Percentiles rank a stretch among this genome's conserved stretches.
Conservation (phyloP, 768 basidiomycete species). For the Gloeopeniophorella convolvens region DNA sequence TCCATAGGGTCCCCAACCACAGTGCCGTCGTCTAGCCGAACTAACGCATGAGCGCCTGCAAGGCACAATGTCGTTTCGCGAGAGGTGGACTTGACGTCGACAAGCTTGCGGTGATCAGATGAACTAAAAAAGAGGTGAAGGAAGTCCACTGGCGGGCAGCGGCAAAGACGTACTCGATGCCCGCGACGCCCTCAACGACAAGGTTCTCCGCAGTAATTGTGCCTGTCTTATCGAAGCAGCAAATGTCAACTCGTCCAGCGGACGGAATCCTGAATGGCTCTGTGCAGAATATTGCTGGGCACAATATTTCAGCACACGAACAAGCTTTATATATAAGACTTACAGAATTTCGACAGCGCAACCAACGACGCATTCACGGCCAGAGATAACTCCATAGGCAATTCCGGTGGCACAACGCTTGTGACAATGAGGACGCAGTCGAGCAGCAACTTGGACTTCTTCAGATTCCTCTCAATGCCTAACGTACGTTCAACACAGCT, state of each 20-base stretch:
- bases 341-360: conserved; percentile 87
- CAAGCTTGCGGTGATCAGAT: conserved; percentile 54
- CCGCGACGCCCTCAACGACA: conserved; percentile 89
- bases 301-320: background rate
- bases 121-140: conserved; percentile 35
- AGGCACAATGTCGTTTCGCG: conserved; percentile 81
- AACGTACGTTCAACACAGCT: background rate
- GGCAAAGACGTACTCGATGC: conserved; percentile 63
- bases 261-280: conserved; percentile 97
- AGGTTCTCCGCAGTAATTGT: conserved; percentile 96
- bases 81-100: conserved; percentile 70
- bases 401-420: conserved; percentile 93
- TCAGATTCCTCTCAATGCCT: conserved; percentile 89
- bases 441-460: conserved; percentile 90
- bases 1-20: conserved; percentile 99
- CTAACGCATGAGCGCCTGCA: conserved; percentile 92
- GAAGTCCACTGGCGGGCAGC: conserved; percentile 4
- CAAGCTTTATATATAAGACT: conserved; percentile 24
- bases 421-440: conserved; percentile 97
- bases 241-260: conserved; percentile 94
- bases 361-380: conserved; percentile 95
- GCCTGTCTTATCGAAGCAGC: conserved; percentile 99
- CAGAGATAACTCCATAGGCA: conserved; percentile 95
- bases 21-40: conserved; percentile 88
- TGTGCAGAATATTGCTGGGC: conserved; percentile 92